phyloP scores from a whole-genome alignment of 495 filamentous ascomycete genomes.

The Aspergillus indologenus region DNA sequence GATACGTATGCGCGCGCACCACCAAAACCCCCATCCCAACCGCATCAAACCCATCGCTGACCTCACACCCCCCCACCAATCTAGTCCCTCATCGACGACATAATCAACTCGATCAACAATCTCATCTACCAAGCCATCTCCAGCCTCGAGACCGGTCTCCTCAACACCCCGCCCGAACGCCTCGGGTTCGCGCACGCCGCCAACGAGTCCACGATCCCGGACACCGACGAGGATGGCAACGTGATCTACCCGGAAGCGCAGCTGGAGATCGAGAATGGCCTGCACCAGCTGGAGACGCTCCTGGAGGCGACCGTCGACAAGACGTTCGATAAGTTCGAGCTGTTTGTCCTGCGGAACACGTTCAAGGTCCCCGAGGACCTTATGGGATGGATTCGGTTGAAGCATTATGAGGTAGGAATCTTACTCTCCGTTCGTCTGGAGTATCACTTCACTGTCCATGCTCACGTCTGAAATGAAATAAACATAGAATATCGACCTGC shows the following conservation, averaged over 20 bases:
- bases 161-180: slow-evolving; percentile 62
- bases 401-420: slow-evolving; percentile 73
- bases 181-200: slow-evolving; percentile 66
- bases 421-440: slow-evolving; percentile 11
- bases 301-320: slow-evolving; percentile 76
- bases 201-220: slow-evolving; percentile 46
- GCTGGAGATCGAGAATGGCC: slow-evolving; percentile 81
- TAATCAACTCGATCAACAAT: slow-evolving; percentile 93
- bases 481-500: slow-evolving; percentile 37
- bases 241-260: slow-evolving; percentile 57
- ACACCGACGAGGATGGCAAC: slow-evolving; percentile 53
- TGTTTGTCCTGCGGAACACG: slow-evolving; percentile 85
- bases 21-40: too few species aligned
- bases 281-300: slow-evolving; percentile 92
- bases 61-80: background rate
- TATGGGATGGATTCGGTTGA: slow-evolving; percentile 71
- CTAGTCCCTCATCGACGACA: slow-evolving; percentile 90
- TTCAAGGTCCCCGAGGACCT: slow-evolving; percentile 72
- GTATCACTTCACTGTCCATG: background rate
- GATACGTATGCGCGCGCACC: too few species aligned
- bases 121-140: slow-evolving; percentile 81
- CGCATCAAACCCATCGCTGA: slow-evolving; percentile 26
- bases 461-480: too few species aligned
- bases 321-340: slow-evolving; percentile 76
- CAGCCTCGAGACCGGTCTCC: slow-evolving; percentile 75